These are phyloP conservation scores for Ulvella scutata DNA, from an alignment of 139 green algal species.

Conservation along the genomic window DNA sequence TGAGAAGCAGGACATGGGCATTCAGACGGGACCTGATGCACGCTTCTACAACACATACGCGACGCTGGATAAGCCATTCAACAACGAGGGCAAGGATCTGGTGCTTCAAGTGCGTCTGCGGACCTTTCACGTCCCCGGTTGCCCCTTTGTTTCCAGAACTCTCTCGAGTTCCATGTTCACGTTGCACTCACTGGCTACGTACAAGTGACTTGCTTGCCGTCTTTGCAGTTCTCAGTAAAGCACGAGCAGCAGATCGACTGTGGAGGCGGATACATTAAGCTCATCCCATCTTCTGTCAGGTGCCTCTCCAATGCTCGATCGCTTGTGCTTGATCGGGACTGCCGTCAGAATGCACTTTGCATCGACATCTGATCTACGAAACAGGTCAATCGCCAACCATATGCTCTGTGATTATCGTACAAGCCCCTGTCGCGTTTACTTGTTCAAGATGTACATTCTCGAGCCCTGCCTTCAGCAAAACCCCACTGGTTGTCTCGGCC, in stretches of 20 bases:
- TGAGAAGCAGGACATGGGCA: slow-evolving; percentile 44
- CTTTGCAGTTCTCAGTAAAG: slow-evolving; percentile 66
- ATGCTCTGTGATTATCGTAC: too few species aligned
- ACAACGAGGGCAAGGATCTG: slow-evolving; percentile 72
- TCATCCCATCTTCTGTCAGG: slow-evolving; percentile 30
- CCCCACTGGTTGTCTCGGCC: too few species aligned
- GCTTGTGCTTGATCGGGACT: too few species aligned
- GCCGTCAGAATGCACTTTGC: too few species aligned
- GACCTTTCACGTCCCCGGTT: background rate
- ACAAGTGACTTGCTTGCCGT: background rate
- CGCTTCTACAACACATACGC: slow-evolving; percentile 58
- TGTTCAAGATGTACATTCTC: too few species aligned
- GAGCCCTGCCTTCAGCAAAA: too few species aligned
- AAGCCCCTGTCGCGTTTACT: too few species aligned
- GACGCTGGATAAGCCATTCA: slow-evolving; percentile 38
- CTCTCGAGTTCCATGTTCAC: background rate
- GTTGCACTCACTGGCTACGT: background rate
- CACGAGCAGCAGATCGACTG: slow-evolving; percentile 82
- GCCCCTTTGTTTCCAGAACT: background rate
- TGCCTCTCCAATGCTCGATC: too few species aligned
- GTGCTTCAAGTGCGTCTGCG: slow-evolving; percentile 45
- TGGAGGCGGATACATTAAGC: slow-evolving; percentile 83
- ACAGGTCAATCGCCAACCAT: too few species aligned
- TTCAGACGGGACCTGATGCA: slow-evolving; percentile 61
- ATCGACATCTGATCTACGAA: too few species aligned